phyloP scores from a whole-genome alignment of 108 stramenopile genomes.

The Fistulifera pelliculosa region DNA sequence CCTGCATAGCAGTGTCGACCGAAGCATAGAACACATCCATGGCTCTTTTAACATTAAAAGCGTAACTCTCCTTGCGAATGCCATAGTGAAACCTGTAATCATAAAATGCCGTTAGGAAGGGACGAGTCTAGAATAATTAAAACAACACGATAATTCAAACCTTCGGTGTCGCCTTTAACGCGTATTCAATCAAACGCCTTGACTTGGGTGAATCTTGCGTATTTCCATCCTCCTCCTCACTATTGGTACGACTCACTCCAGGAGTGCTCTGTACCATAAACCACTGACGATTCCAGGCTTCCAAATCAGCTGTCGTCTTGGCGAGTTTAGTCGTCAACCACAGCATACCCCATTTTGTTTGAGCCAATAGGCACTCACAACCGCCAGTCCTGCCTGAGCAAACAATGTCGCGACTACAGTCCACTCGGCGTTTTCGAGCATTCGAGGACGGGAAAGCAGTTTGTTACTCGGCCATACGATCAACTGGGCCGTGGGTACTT shows the following conservation, averaged over 20 bases:
- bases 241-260: background rate
- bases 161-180: conserved; percentile 7
- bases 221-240: background rate
- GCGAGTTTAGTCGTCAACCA: conserved; percentile 53
- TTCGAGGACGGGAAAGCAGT: too few species aligned
- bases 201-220: conserved; percentile 19
- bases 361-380: conserved; percentile 12
- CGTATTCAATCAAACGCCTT: conserved; percentile 25
- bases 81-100: conserved; percentile 42
- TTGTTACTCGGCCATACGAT: too few species aligned
- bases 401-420: conserved; percentile 9
- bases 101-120: background rate
- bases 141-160: background rate
- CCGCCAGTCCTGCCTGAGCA: conserved; percentile 6
- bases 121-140: background rate
- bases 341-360: conserved; percentile 10
- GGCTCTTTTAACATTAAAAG: conserved; percentile 62
- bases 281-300: conserved; percentile 57
- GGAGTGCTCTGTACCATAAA: conserved; percentile 7
- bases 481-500: too few species aligned
- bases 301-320: conserved; percentile 29
- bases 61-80: conserved; percentile 66
- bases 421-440: background rate
- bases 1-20: conserved; percentile 60
- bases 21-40: conserved; percentile 68